phyloP scores from a whole-genome alignment of 129 eudicot genomes.

The Centaurea solstitialis region DNA sequence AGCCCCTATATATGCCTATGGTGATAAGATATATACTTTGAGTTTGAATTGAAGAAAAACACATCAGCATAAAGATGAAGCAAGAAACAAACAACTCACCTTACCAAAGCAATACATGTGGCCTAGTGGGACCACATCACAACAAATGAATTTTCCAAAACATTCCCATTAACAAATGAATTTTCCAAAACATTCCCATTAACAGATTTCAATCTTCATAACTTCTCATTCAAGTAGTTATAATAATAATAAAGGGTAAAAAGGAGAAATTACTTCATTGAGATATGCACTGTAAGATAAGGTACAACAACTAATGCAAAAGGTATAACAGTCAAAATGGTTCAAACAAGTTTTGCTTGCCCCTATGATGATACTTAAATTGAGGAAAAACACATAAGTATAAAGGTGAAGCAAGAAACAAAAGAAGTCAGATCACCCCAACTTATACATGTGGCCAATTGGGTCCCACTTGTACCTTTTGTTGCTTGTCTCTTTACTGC shows the following conservation, averaged over 20 bases:
- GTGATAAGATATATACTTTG: not conserved
- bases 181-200: not conserved
- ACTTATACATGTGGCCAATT: conserved; percentile 34
- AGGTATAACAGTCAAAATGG: conserved; percentile 15
- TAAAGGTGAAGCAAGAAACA: conserved; percentile 31
- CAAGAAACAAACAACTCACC: conserved; percentile 8
- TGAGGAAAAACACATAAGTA: conserved; percentile 29
- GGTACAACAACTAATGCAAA: conserved; percentile 24
- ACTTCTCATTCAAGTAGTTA: not conserved
- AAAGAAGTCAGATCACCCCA: conserved; percentile 33
- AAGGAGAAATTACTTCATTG: not conserved
- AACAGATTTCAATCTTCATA: not conserved
- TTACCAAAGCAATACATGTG: conserved; percentile 14
- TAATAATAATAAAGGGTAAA: not conserved
- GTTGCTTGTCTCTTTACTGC: conserved; percentile 7
- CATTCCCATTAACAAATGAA: not conserved
- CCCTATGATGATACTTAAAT: conserved; percentile 32
- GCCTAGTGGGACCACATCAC: not conserved
- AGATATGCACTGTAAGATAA: conserved; percentile 20
- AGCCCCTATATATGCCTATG: not conserved
- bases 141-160: not conserved
- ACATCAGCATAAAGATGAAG: not conserved
- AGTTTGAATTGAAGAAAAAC: conserved; percentile 6
- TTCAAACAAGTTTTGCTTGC: conserved; percentile 6
- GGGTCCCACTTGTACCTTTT: conserved; percentile 23